A percentile compares a stretch with the other conserved stretches of the same genome.
These are phyloP conservation scores for Aspergillus fumigatus DNA, from an alignment of 2,329 filamentous ascomycete species.

Conservation along the genomic window DNA sequence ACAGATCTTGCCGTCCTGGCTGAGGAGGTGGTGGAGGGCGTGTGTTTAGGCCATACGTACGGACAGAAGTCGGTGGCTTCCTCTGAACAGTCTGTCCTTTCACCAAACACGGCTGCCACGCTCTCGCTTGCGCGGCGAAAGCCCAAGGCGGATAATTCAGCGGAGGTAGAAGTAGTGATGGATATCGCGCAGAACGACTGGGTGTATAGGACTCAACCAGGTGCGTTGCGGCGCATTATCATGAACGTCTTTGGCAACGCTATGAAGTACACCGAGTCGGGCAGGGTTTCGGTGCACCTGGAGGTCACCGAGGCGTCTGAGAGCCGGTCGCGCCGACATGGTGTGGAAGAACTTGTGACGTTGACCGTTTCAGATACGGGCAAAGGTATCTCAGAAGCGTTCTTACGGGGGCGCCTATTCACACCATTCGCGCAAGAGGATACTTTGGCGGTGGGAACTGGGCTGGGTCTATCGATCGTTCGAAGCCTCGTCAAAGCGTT, in stretches of 20 bases:
- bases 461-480: conserved; percentile 62
- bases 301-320: conserved; percentile 26
- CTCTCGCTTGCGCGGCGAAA: not conserved
- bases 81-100: conserved; percentile 21
- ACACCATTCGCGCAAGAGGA: conserved; percentile 59
- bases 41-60: conserved; percentile 47
- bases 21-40: conserved; percentile 54
- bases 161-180: conserved; percentile 46
- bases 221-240: conserved; percentile 51
- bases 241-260: conserved; percentile 62
- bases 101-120: conserved; percentile 7
- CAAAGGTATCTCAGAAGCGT: conserved; percentile 61
- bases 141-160: conserved; percentile 5
- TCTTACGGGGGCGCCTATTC: conserved; percentile 56
- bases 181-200: conserved; percentile 51
- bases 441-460: conserved; percentile 45
- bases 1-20: conserved; percentile 45
- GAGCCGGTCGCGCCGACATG: conserved; percentile 27
- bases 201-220: conserved; percentile 53
- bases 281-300: conserved; percentile 47
- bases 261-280: conserved; percentile 56
- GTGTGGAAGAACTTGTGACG: conserved; percentile 29
- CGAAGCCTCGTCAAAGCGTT: conserved; percentile 57
- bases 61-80: conserved; percentile 26
- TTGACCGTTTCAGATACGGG: conserved; percentile 60